Base-by-base conservation (phyloP, 768 basidiomycete genomes). In the Dentipellis sp. region DNA sequence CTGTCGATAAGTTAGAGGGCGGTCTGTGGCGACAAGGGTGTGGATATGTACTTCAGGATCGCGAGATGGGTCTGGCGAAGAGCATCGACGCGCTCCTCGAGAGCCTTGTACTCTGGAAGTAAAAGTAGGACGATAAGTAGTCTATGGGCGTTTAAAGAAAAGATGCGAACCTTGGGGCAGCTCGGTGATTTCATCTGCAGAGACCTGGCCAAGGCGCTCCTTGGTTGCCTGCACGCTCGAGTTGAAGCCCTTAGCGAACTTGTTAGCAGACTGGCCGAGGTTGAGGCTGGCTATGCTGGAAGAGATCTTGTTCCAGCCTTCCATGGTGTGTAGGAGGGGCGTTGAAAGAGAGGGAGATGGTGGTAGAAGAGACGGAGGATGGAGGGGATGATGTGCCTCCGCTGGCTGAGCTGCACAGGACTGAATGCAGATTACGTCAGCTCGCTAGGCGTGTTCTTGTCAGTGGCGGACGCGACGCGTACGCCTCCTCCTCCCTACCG, bases 61-160 rank as follows among this genome's bases (percentile, higher is more conserved):
- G 78, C 66, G 53, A 86, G 66, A 66, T 95, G 93, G 4, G 91
- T 86, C 47, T 78, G 73, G 61, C 84, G 82, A 53, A 99, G 81
- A 34, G 91, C 92, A 71, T 99, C 97, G 40, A 98, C 97, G 55
- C 92, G 87, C 48, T 85, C 78, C 72, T 99, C 97, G 61, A 99
- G 83, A 67, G 95, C 91, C 65, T 86, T 94, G 79, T 98, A 99
- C 70, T 99, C 95, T 91, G 74, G 17, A 29, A 40, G 48, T 39
- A 35, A 53, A 35, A 29, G 11, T 50, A 10, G 9, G 8, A 19
- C 50, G 10, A 39, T 37, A 56, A 8, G 19, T 47, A 35, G 23
- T 11, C 39, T 22, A 67, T 17, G 35, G 2, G 21, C 17, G n/a
- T 5, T 38, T 21, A 17, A n/a, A 48, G 7, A 22, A 3, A 10